phyloP scores from a whole-genome alignment of 1,284 basidiomycete species.

The Fereydounia khargensis region DNA sequence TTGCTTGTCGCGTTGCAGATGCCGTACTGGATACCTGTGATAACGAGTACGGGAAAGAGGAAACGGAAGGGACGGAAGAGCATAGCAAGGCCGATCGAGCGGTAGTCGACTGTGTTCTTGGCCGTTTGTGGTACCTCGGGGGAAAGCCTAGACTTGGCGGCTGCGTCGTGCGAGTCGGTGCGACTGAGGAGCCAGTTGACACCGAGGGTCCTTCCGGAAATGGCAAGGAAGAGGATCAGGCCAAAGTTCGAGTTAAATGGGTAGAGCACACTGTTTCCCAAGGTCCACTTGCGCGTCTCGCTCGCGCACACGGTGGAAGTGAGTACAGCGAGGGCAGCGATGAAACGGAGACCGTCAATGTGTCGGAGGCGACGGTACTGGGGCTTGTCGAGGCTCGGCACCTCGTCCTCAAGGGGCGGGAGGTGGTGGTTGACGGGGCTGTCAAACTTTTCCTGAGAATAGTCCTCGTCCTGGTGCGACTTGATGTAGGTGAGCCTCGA shows the following conservation, averaged over 20 bases:
- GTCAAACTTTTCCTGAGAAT: too few species aligned
- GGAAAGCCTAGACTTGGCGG: slow-evolving; percentile 18
- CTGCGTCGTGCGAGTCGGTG: slow-evolving; percentile 16
- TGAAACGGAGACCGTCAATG: slow-evolving; percentile 21
- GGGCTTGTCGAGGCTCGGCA: slow-evolving; percentile 21
- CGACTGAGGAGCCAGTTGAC: slow-evolving; percentile 27
- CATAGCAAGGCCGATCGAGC: slow-evolving; percentile 32
- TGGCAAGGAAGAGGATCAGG: slow-evolving; percentile 26
- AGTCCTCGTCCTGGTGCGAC: too few species aligned
- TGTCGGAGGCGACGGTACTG: slow-evolving; percentile 30
- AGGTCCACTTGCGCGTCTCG: slow-evolving; percentile 6
- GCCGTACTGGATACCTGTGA: slow-evolving; percentile 30
- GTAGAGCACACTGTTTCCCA: slow-evolving; percentile 27
- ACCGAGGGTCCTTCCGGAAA: slow-evolving; percentile 18
- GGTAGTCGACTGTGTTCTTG: slow-evolving; percentile 23
- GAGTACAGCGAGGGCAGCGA: slow-evolving; percentile 21
- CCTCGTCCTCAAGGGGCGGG: too few species aligned
- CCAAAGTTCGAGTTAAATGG: slow-evolving; percentile 28
- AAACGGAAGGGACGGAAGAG: slow-evolving; percentile 31
- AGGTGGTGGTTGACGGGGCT: too few species aligned
- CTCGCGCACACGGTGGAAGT: slow-evolving; percentile 19
- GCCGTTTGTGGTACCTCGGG: too few species aligned
- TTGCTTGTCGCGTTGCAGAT: slow-evolving; percentile 17
- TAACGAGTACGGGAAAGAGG: slow-evolving; percentile 23
- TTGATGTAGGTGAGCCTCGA: too few species aligned